Evolutionary conservation across 495 filamentous ascomycete genomes (phyloP), one percentile per base, ranked within the genome.

Genomic region (Penicillium turbatum): DNA sequence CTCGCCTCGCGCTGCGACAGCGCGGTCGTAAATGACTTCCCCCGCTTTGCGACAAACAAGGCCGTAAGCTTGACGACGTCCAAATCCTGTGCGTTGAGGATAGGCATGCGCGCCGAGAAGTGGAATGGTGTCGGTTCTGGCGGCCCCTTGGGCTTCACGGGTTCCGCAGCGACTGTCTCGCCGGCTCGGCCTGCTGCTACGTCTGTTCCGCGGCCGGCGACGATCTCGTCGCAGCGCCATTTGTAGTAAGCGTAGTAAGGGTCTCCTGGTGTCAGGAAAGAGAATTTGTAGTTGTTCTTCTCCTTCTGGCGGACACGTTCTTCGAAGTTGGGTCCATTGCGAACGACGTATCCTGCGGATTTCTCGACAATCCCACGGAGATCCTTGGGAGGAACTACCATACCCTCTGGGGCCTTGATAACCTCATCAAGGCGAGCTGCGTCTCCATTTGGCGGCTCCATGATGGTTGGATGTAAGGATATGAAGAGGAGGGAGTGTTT

Each of bases 101-200:
- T 96, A 55, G 93, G 93, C 91, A 97, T 97, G 64, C 92, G 86
- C 53, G 93, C 92, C 44, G 89, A 95, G 74, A 97, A 98, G 60
- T 89, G 81, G 65, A 95, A 97, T 60, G 90, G 83, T 30, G 90
- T 81, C n/a, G 93, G 95, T 63, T 90, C 84, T 21, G 82, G 80
- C 13, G 93, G 95, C 40, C 92, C 93, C 72, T 86, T 80, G 41
- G 88, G 86, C 65, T 87, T 86, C 51, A 81, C 79, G 21, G 75
- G 73, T 64, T 85, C 82, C 29, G 78, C 73, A 5, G 70, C 74
- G 16, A 79, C 74, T 32, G 70, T 69, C 63, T 93, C 88, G 24
- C 81, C 84, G 24, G 73, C 69, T 57, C 89, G 83, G 47, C 92
- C 91, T 56, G 90, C 90, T 49, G 88, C 82, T 21, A 95, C 79